phyloP scores from a whole-genome alignment of 345 rosid species.

The Excoecaria agallocha region DNA sequence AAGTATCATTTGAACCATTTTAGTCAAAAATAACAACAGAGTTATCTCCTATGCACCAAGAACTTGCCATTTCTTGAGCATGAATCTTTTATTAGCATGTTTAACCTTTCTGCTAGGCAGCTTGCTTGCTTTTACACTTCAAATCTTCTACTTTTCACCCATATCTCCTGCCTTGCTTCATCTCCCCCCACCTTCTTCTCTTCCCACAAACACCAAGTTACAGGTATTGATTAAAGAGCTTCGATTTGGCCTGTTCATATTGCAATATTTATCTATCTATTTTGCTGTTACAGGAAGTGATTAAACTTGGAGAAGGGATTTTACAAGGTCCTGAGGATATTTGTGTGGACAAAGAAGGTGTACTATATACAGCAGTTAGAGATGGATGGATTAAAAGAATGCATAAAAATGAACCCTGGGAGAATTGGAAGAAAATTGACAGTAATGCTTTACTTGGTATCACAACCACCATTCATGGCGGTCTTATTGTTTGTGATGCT shows the following conservation, averaged over 20 bases:
- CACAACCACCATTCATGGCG: constrained; percentile 30
- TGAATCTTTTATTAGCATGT: constrained; percentile 7
- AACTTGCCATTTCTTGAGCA: not conserved
- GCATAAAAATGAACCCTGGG: constrained; percentile 39
- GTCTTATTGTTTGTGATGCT: constrained; percentile 40
- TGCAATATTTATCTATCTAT: too few species aligned
- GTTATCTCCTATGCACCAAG: too few species aligned
- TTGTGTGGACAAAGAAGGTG: constrained; percentile 36
- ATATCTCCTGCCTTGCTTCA: constrained; percentile 36
- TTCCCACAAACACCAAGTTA: constrained; percentile 36
- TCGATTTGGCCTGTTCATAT: too few species aligned
- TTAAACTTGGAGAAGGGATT: constrained; percentile 49
- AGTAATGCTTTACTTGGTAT: constrained; percentile 42
- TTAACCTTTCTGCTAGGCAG: constrained; percentile 22
- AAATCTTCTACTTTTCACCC: constrained; percentile 45
- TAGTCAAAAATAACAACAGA: too few species aligned
- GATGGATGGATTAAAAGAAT: constrained; percentile 58
- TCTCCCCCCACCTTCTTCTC: constrained; percentile 20
- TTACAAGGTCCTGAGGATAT: constrained; percentile 41
- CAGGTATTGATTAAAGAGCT: constrained; percentile 13
- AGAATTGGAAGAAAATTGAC: constrained; percentile 41
- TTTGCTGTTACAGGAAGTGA: constrained; percentile 7
- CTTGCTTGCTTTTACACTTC: constrained; percentile 31
- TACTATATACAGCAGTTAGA: constrained; percentile 40
- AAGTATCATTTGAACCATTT: too few species aligned